These are phyloP conservation scores for Rhodotorula sphaerocarpa DNA, from an alignment of 768 basidiomycete species.

Conservation along the genomic window DNA sequence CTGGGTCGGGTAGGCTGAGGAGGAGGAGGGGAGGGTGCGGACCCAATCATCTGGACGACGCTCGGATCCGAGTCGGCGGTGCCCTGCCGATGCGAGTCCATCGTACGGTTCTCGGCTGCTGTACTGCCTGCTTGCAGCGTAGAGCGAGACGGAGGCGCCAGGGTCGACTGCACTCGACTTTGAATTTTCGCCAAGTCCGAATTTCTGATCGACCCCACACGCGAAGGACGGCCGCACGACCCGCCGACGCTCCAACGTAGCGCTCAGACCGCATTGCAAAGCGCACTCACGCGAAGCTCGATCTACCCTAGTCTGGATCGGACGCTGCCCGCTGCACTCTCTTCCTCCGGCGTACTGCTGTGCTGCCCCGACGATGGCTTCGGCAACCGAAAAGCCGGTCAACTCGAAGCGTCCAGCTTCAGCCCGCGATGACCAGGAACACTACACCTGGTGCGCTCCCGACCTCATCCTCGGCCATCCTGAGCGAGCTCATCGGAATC, in stretches of 20 bases:
- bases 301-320: too few relatives aligned
- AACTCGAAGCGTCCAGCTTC: too few relatives aligned
- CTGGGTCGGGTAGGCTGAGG: not conserved
- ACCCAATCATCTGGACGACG: conserved; percentile 18
- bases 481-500: not conserved
- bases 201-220: too few relatives aligned
- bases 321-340: too few relatives aligned
- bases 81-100: not conserved
- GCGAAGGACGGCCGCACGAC: too few relatives aligned
- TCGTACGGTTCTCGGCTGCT: not conserved
- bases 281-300: too few relatives aligned
- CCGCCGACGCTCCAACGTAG: too few relatives aligned
- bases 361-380: too few relatives aligned
- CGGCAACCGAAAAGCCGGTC: too few relatives aligned
- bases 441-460: conserved; percentile 10
- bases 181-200: too few relatives aligned
- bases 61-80: not conserved
- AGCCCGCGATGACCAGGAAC: conserved; percentile 12
- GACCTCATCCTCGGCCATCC: not conserved
- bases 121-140: not conserved
- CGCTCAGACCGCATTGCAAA: not conserved
- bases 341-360: too few relatives aligned
- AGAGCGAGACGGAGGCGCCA: not conserved
- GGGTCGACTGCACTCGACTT: too few relatives aligned
- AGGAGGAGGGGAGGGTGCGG: not conserved